Evolutionary conservation across 495 filamentous ascomycete genomes (phyloP).

Genomic region (Hyphodiscus hymeniophilus): DNA sequence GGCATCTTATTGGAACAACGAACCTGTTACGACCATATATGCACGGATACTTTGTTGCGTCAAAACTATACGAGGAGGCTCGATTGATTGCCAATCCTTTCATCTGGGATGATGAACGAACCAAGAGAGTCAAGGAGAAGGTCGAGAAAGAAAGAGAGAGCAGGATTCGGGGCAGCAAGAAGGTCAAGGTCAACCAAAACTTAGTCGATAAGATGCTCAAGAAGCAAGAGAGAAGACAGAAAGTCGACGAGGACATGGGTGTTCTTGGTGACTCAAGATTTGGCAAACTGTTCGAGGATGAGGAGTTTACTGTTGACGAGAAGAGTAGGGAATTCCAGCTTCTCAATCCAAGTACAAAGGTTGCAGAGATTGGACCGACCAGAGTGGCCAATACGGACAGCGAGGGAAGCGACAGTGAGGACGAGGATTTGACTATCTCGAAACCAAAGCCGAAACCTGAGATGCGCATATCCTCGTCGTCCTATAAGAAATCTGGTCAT

Average conservation of each 20-base stretch:
- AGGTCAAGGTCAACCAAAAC: conserved; percentile 86
- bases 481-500: conserved; percentile 48
- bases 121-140: conserved; percentile 80
- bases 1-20: conserved; percentile 80
- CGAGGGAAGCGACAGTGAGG: conserved; percentile 31
- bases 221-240: conserved; percentile 71
- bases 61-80: conserved; percentile 91
- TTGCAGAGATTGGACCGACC: conserved; percentile 20
- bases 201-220: conserved; percentile 77
- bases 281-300: conserved; percentile 79
- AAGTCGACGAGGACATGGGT: conserved; percentile 48
- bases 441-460: conserved; percentile 36
- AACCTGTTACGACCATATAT: conserved; percentile 88
- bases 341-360: conserved; percentile 72
- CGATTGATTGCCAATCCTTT: conserved; percentile 85
- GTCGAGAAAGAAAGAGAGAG: conserved; percentile 90
- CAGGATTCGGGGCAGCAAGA: conserved; percentile 86
- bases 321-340: conserved; percentile 75
- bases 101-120: conserved; percentile 80
- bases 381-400: conserved; percentile 20
- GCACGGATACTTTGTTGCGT: conserved; percentile 96
- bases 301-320: conserved; percentile 89
- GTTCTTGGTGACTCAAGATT: conserved; percentile 82
- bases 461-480: conserved; percentile 63
- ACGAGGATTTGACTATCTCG: conserved; percentile 33